phyloP scores from a whole-genome alignment of 495 filamentous ascomycete species.

The Neurospora sp. region DNA sequence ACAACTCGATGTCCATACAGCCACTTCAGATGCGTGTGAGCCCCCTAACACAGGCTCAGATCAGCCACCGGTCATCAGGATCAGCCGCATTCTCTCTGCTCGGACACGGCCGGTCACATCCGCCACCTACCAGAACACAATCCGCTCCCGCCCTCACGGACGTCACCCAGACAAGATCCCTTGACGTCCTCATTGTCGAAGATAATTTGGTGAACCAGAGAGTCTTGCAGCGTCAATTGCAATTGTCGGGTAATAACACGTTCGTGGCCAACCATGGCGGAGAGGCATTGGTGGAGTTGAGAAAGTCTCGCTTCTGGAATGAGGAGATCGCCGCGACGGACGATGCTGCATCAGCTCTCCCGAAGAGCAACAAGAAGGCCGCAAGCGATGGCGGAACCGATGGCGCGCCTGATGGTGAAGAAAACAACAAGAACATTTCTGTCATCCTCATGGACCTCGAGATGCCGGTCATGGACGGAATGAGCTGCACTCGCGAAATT shows the following conservation, averaged over 20 bases:
- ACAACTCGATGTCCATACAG: neutral
- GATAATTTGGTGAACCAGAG: constrained; percentile 77
- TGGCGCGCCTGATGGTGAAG: constrained; percentile 5
- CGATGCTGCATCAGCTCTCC: neutral
- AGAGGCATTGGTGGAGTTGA: constrained; percentile 52
- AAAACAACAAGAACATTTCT: constrained; percentile 35
- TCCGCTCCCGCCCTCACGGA: constrained; percentile 2
- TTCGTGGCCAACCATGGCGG: constrained; percentile 70
- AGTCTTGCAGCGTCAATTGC: constrained; percentile 61
- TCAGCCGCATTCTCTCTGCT: neutral
- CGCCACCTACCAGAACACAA: constrained; percentile 7
- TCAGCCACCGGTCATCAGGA: neutral
- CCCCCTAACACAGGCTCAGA: neutral
- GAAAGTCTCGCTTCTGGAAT: constrained; percentile 38
- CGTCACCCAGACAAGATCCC: constrained; percentile 5
- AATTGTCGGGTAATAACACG: constrained; percentile 56
- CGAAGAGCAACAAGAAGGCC: neutral
- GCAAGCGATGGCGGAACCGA: neutral
- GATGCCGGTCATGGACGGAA: constrained; percentile 83
- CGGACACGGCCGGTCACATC: neutral
- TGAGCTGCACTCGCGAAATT: constrained; percentile 60
- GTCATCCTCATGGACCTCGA: constrained; percentile 78
- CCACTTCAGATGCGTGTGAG: neutral
- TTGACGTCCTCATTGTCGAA: constrained; percentile 62
- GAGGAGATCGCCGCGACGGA: constrained; percentile 4